Base-by-base conservation (phyloP, 768 basidiomycete species). In the Leccinum arenicola region DNA sequence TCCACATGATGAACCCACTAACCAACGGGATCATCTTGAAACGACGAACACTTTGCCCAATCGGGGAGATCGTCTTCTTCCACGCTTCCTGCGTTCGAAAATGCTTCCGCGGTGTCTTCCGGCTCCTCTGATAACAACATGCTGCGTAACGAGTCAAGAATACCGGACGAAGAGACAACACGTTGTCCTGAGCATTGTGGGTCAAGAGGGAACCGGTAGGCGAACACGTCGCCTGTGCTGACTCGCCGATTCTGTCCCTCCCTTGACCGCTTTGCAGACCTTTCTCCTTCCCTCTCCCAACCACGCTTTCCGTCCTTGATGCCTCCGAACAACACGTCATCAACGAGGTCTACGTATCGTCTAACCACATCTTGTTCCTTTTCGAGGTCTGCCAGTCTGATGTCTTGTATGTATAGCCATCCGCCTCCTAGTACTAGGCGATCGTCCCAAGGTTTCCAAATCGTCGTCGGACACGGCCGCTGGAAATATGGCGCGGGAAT, bases 401-500 rank as follows among this genome's bases (percentile, higher is more conserved):
- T 66, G 64, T 90, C 86, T 66, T 86, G 87, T 57, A 74, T 79
- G 68, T 94, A 94, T 55, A 93, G 67, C 90, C 91, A 93, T 6
- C 92, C 92, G 29, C 87, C 86, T 25, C 89, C 88, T 12, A 93
- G 77, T 0, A 92, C 86, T 11, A 94, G 80, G 36, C 85, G 78
- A 67, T 93, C 88, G 66, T 93, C 92, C 92, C 92, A 94, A 17
- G 79, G 76, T 61, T 90, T 70, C 69, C 52, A 63, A 52, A 35
- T 66, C 68, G 31, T 73, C 75, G 36, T 81, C 78, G 1, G 80
- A 81, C n/a, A 72, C 65, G 4, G 75, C 36, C 14, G 55, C 68
- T 3, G 83, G 83, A 31, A 82, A 84, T 25, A 77, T 67, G 33
- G 76, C 74, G 21, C 77, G 79, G 11, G 83, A 82, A 23, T 61